These are phyloP conservation scores for Hanseniaspora guilliermondii DNA, from an alignment of 805 yeast species.

Conservation along the genomic window DNA sequence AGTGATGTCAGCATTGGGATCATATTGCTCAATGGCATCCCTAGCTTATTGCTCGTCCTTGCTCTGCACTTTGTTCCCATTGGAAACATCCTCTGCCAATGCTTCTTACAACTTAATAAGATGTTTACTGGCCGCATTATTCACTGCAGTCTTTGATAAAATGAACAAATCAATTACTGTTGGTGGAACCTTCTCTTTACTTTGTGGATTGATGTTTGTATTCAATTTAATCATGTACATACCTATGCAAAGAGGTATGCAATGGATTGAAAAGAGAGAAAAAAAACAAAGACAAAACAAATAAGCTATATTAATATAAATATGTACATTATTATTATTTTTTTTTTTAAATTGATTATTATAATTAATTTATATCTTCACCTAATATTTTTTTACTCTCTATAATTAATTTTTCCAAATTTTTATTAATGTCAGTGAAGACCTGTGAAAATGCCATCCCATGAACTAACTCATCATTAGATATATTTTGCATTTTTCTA, in stretches of 20 bases:
- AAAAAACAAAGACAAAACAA: not conserved
- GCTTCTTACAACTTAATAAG: slow-evolving; percentile 61
- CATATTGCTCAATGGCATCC: slow-evolving; percentile 41
- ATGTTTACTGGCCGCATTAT: slow-evolving; percentile 60
- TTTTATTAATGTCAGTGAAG: slow-evolving; percentile 35
- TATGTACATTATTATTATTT: no score
- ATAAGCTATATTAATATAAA: not conserved
- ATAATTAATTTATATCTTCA: slow-evolving; percentile 25
- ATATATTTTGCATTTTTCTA: slow-evolving; percentile 14
- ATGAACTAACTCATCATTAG: slow-evolving; percentile 25
- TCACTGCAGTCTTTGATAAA: slow-evolving; percentile 53
- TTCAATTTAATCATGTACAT: slow-evolving; percentile 24
- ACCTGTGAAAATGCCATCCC: slow-evolving; percentile 40
- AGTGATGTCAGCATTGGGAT: slow-evolving; percentile 34
- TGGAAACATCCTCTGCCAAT: slow-evolving; percentile 57
- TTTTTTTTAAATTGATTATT: no score
- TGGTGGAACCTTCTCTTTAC: slow-evolving; percentile 71
- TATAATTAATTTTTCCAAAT: slow-evolving; percentile 29
- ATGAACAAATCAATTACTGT: slow-evolving; percentile 47
- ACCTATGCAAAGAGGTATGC: slow-evolving; percentile 27
- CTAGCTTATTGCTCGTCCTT: slow-evolving; percentile 50
- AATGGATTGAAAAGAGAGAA: slow-evolving; percentile 7
- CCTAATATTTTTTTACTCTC: slow-evolving; percentile 35
- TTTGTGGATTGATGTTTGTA: slow-evolving; percentile 39
- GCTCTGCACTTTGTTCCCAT: slow-evolving; percentile 65